Conservation (phyloP, 2,329 filamentous ascomycete genomes). For the Alternaria alternata region DNA sequence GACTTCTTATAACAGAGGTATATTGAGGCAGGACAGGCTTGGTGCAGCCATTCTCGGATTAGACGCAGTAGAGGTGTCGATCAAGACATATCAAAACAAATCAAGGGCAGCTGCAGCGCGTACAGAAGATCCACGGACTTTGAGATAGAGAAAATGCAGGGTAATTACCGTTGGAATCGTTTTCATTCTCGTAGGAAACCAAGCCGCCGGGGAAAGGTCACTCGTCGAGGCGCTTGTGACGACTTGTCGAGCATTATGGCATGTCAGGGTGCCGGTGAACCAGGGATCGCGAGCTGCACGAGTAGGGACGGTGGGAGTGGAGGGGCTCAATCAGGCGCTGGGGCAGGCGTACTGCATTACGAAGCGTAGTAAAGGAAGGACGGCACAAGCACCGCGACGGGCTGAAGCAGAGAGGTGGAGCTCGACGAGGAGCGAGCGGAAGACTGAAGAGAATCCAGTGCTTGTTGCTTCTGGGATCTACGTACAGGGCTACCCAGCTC, state of each 20-base stretch:
- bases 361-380: conserved; percentile 30
- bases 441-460: conserved; percentile 43
- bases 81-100: conserved; percentile 41
- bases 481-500: conserved; percentile 41
- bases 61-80: conserved; percentile 29
- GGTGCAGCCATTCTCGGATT: conserved; percentile 35
- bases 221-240: conserved; percentile 49
- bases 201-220: conserved; percentile 49
- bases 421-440: conserved; percentile 41
- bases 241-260: conserved; percentile 53
- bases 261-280: conserved; percentile 40
- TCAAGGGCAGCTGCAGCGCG: conserved; percentile 33
- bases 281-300: conserved; percentile 35
- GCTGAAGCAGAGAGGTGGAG: conserved; percentile 40
- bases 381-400: conserved; percentile 37
- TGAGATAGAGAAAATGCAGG: conserved; percentile 27
- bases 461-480: conserved; percentile 44
- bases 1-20: conserved; percentile 29
- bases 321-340: conserved; percentile 33
- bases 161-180: conserved; percentile 56
- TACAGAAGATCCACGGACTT: conserved; percentile 16
- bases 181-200: conserved; percentile 55
- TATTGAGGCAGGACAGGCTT: conserved; percentile 35
- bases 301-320: conserved; percentile 26
- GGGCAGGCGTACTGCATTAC: conserved; percentile 29